phyloP scores from a whole-genome alignment of 805 yeast species.

The Yarrowia deformans region DNA sequence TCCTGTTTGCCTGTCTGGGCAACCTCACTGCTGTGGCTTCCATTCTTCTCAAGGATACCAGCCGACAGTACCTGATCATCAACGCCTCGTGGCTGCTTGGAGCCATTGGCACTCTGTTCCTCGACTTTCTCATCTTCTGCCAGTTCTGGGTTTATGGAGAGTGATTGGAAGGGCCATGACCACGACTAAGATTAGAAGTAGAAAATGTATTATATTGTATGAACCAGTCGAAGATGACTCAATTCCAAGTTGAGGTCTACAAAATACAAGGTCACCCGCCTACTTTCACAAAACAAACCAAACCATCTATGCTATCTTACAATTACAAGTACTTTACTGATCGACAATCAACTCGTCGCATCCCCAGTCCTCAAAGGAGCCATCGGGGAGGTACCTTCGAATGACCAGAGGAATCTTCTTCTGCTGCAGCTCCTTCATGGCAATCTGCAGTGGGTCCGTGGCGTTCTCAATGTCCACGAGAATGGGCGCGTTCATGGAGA shows the following conservation, averaged over 20 bases:
- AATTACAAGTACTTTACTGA: slow-evolving; percentile 55
- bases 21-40: slow-evolving; percentile 89
- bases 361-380: slow-evolving; percentile 98
- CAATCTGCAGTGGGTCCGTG: slow-evolving; percentile 97
- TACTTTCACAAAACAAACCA: neutral
- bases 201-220: slow-evolving; percentile 15
- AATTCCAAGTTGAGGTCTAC: too few species aligned
- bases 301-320: slow-evolving; percentile 30
- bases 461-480: slow-evolving; percentile 98
- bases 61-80: slow-evolving; percentile 72
- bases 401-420: slow-evolving; percentile 94
- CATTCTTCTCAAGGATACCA: slow-evolving; percentile 76
- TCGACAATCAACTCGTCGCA: slow-evolving; percentile 97
- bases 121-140: slow-evolving; percentile 83
- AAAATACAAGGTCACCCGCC: too few species aligned
- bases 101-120: slow-evolving; percentile 79
- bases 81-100: slow-evolving; percentile 95
- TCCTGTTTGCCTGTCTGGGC: slow-evolving; percentile 93
- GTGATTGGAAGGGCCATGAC: neutral
- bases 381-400: slow-evolving; percentile 96
- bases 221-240: neutral
- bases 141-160: slow-evolving; percentile 78
- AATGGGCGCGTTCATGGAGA: slow-evolving; percentile 98
- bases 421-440: slow-evolving; percentile 95
- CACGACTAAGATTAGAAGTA: neutral